Evolutionary conservation across 2,329 filamentous ascomycete genomes (phyloP).

Genomic region (Xylaria arbuscula): DNA sequence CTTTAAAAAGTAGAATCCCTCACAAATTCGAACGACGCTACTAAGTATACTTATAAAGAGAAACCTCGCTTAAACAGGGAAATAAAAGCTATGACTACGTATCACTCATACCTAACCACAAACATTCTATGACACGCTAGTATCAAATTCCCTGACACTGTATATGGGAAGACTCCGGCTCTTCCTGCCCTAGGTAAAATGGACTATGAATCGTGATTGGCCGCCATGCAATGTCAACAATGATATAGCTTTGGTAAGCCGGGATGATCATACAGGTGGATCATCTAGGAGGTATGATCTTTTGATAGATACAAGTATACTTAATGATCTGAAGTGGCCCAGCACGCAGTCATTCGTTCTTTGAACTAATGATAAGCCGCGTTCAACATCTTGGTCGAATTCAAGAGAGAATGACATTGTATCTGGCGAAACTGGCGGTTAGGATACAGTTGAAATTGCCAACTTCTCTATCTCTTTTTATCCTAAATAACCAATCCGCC

Average conservation of each 20-base stretch:
- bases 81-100: too few relatives aligned
- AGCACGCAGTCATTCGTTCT: background rate
- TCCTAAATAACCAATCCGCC: background rate
- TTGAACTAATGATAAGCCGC: background rate
- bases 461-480: background rate
- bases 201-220: background rate
- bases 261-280: background rate
- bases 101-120: too few relatives aligned
- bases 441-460: background rate
- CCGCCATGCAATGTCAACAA: constrained; percentile 9
- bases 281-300: background rate
- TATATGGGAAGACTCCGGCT: too few relatives aligned
- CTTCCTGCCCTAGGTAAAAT: background rate
- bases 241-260: constrained; percentile 24
- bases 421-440: background rate
- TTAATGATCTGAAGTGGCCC: background rate
- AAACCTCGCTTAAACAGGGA: too few relatives aligned
- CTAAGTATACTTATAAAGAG: too few relatives aligned
- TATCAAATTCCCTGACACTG: too few relatives aligned
- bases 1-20: too few relatives aligned
- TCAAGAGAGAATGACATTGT: background rate
- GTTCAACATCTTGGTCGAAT: background rate
- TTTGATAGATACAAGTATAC: background rate
- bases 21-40: too few relatives aligned
- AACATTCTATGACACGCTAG: too few relatives aligned